phyloP scores from a whole-genome alignment of 495 filamentous ascomycete genomes.

The Emericellopsis terricola region DNA sequence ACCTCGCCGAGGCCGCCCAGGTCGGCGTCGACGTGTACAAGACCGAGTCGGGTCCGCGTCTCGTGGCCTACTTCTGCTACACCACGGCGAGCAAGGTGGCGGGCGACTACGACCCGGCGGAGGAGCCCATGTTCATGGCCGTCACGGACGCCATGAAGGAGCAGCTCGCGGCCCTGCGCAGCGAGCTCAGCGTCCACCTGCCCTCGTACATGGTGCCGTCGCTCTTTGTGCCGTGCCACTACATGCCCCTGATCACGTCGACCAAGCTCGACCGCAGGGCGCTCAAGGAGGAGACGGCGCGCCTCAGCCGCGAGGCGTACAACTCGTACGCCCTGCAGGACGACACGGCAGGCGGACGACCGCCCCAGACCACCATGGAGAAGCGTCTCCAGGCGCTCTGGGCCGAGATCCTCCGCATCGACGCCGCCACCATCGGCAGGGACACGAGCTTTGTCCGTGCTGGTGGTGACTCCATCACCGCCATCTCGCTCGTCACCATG shows the following conservation, averaged over 20 bases:
- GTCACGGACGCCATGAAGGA: not conserved
- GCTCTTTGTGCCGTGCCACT: conserved; percentile 5
- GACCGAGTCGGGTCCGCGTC: not conserved
- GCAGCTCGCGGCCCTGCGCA: not conserved
- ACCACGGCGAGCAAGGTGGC: not conserved
- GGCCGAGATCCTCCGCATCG: conserved; percentile 4
- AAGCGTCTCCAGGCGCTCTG: conserved; percentile 7
- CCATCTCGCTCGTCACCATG: conserved; percentile 12
- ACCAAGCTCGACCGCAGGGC: no score
- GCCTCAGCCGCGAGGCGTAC: no score
- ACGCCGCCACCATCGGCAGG: conserved; percentile 3
- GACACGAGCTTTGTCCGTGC: conserved; percentile 11
- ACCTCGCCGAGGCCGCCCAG: conserved; percentile 10
- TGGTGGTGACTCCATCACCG: conserved; percentile 19
- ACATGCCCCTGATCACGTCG: no score
- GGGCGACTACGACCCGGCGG: not conserved
- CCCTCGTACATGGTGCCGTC: conserved; percentile 11
- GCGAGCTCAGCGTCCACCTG: conserved; percentile 1
- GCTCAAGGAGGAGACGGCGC: no score
- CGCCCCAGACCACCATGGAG: conserved; percentile 6
- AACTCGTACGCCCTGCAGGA: conserved; percentile 3
- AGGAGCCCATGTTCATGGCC: conserved; percentile 4
- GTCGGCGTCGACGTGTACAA: conserved; percentile 26
- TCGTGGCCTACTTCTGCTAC: conserved; percentile 1
- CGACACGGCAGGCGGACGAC: no score